Percentiles rank a stretch among this genome's conserved stretches.
phyloP scores from a whole-genome alignment of 2,329 filamentous ascomycete species.

The Cucurbitaria berberidis region DNA sequence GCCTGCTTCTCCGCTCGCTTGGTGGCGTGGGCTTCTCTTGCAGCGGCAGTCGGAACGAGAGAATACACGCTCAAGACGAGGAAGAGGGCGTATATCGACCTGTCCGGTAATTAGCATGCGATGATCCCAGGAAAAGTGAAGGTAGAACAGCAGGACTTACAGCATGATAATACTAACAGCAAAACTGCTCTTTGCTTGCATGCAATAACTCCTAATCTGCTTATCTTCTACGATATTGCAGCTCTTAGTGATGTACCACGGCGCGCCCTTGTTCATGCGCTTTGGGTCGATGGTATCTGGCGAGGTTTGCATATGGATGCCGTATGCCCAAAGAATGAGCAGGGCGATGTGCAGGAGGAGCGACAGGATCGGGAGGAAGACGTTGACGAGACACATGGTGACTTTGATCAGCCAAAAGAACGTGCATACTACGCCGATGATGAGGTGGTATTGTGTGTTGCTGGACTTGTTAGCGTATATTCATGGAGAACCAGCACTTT shows the following conservation, averaged over 20 bases:
- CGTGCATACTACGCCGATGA: constrained; percentile 75
- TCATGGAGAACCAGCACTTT: background rate
- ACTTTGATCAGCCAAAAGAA: constrained; percentile 77
- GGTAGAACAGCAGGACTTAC: constrained; percentile 57
- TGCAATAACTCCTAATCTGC: constrained; percentile 64
- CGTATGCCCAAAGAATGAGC: constrained; percentile 67
- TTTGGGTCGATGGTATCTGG: constrained; percentile 73
- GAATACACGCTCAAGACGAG: constrained; percentile 65
- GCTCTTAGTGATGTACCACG: constrained; percentile 77
- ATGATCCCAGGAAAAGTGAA: background rate
- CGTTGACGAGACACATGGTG: constrained; percentile 71
- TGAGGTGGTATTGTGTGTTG: constrained; percentile 76
- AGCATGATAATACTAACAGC: constrained; percentile 70
- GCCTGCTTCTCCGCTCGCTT: constrained; percentile 43
- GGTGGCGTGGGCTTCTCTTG: constrained; percentile 29
- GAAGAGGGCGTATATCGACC: constrained; percentile 66
- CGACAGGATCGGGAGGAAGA: constrained; percentile 71
- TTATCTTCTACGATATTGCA: constrained; percentile 67
- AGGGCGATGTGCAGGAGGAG: constrained; percentile 64
- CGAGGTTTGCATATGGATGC: constrained; percentile 73
- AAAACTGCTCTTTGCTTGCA: constrained; percentile 71
- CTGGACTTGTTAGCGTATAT: constrained; percentile 51
- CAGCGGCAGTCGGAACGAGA: constrained; percentile 52
- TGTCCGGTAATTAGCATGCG: constrained; percentile 38
- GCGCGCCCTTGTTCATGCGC: constrained; percentile 65